A percentile compares a stretch with the other conserved stretches of the same genome.
phyloP scores from a whole-genome alignment of 495 filamentous ascomycete species.

The Neurospora sp. region DNA sequence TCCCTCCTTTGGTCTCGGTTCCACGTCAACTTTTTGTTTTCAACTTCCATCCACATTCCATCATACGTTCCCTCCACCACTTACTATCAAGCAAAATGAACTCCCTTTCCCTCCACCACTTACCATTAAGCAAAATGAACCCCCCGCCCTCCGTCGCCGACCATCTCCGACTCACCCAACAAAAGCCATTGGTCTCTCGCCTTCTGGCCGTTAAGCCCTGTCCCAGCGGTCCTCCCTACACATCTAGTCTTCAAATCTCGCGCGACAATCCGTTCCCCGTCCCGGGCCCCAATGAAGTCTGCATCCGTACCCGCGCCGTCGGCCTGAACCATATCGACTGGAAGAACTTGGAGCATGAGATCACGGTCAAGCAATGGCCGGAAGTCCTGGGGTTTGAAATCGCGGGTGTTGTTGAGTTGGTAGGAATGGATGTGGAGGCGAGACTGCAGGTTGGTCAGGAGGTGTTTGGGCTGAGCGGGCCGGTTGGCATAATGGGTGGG shows the following conservation, averaged over 20 bases:
- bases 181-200: not conserved
- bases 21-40: not conserved
- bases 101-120: not conserved
- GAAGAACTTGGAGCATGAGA: constrained; percentile 26
- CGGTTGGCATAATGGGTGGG: constrained; percentile 3
- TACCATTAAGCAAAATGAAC: not conserved
- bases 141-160: not conserved
- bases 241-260: not conserved
- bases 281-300: constrained; percentile 22
- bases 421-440: constrained; percentile 18
- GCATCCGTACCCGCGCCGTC: constrained; percentile 26
- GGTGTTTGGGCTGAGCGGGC: constrained; percentile 20
- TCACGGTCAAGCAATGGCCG: constrained; percentile 24
- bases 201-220: not conserved
- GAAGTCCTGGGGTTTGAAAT: constrained; percentile 29
- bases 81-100: not conserved
- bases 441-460: constrained; percentile 29
- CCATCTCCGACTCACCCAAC: not conserved
- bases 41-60: not conserved
- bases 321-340: constrained; percentile 31
- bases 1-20: not conserved
- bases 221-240: not conserved
- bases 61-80: not conserved
- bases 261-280: constrained; percentile 10
- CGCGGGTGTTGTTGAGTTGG: constrained; percentile 27